Percentiles rank a stretch among this genome's conserved stretches.
Conservation (phyloP, 441 rosid species). For the Flueggea neowawraea region DNA sequence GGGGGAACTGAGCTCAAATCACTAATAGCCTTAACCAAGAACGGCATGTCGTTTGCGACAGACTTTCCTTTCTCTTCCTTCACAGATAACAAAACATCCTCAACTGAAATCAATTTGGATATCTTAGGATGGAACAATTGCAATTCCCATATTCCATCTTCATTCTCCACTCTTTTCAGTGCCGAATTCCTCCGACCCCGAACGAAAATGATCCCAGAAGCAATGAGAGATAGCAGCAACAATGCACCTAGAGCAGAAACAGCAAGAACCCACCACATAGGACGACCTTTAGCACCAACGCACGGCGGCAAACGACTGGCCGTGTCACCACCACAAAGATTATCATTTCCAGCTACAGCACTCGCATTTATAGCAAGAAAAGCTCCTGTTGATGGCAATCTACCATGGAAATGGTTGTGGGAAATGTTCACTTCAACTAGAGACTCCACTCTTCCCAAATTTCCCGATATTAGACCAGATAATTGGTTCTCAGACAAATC, state of each 20-base stretch:
- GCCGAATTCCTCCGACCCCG: slow-evolving; percentile 29
- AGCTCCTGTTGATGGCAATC: slow-evolving; percentile 62
- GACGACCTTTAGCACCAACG: slow-evolving; percentile 25
- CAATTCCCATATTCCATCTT: slow-evolving; percentile 72
- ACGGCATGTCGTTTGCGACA: slow-evolving; percentile 25
- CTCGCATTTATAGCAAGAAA: slow-evolving; percentile 76
- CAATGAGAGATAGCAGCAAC: slow-evolving; percentile 24
- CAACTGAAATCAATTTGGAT: slow-evolving; percentile 34
- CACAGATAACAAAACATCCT: slow-evolving; percentile 37
- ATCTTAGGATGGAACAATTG: slow-evolving; percentile 46
- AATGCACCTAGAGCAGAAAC: slow-evolving; percentile 35
- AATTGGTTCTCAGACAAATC: slow-evolving; percentile 68
- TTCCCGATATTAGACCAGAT: slow-evolving; percentile 55
- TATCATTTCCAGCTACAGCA: slow-evolving; percentile 51
- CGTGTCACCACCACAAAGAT: slow-evolving; percentile 54
- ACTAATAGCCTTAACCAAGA: slow-evolving; percentile 44
- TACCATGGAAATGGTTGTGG: slow-evolving; percentile 64
- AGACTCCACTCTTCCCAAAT: slow-evolving; percentile 57
- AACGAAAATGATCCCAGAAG: slow-evolving; percentile 24
- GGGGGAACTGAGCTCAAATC: slow-evolving; percentile 23
- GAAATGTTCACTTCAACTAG: slow-evolving; percentile 84
- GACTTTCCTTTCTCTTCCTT: slow-evolving; percentile 47
- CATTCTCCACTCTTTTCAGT: slow-evolving; percentile 53
- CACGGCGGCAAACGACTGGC: slow-evolving; percentile 53
- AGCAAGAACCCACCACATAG: slow-evolving; percentile 45